These are phyloP conservation scores for Stellera chamaejasme DNA, from an alignment of 345 rosid species.

Conservation along the genomic window DNA sequence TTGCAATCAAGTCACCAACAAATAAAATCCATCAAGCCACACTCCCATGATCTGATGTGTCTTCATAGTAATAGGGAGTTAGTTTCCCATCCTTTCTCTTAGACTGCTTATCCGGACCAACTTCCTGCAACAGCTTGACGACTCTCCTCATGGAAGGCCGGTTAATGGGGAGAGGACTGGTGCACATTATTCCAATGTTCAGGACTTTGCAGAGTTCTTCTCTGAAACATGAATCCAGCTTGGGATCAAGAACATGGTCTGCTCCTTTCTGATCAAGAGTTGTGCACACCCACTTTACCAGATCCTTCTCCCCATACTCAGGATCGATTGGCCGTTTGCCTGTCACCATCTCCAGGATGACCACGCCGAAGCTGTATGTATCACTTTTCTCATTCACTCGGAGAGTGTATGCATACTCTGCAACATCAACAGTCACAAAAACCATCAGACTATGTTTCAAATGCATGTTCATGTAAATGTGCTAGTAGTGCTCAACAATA, in stretches of 20 bases:
- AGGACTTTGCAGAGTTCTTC: constrained; percentile 84
- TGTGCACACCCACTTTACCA: constrained; percentile 90
- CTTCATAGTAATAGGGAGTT: constrained; percentile 84
- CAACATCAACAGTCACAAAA: constrained; percentile 9
- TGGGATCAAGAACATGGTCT: constrained; percentile 74
- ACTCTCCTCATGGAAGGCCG: constrained; percentile 97
- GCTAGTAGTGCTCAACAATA: too few species aligned
- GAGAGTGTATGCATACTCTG: constrained; percentile 97
- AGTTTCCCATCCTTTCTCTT: constrained; percentile 66
- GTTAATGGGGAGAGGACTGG: constrained; percentile 81
- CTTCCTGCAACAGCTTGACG: constrained; percentile 82
- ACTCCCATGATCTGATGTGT: constrained; percentile 74
- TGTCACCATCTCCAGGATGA: constrained; percentile 81
- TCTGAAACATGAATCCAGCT: constrained; percentile 69
- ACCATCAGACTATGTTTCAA: neutral
- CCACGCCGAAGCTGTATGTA: constrained; percentile 96
- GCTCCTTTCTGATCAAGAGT: constrained; percentile 71
- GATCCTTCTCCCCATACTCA: constrained; percentile 83
- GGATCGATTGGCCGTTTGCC: constrained; percentile 78
- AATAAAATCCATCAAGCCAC: constrained; percentile 37
- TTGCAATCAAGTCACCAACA: neutral
- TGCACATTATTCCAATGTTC: constrained; percentile 81
- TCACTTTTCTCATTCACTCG: constrained; percentile 99
- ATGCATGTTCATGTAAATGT: neutral
- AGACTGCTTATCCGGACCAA: constrained; percentile 34